Conservation (phyloP, 805 yeast species). For the Candida koratica region DNA sequence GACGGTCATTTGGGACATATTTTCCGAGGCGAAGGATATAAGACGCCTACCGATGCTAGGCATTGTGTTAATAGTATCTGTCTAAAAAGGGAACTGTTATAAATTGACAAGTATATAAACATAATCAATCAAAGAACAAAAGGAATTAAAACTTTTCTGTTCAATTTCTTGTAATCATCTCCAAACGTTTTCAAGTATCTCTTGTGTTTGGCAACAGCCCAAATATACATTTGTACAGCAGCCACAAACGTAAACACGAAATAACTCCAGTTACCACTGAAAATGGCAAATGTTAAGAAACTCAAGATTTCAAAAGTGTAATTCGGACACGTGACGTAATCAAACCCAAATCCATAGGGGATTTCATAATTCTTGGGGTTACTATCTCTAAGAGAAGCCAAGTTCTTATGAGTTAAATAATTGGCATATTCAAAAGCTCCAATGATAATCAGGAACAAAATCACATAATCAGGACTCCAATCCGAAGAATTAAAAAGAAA, state of each 20-base stretch:
- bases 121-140: constrained; percentile 44
- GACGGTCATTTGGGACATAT: constrained; percentile 97
- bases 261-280: constrained; percentile 76
- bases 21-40: constrained; percentile 89
- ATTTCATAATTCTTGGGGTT: constrained; percentile 53
- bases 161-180: constrained; percentile 70
- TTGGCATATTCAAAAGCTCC: constrained; percentile 65
- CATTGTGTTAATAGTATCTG: constrained; percentile 92
- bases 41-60: constrained; percentile 83
- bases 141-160: constrained; percentile 74
- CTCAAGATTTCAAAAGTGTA: constrained; percentile 81
- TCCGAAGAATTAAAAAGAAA: constrained; percentile 45
- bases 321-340: constrained; percentile 84
- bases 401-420: constrained; percentile 62
- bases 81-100: constrained; percentile 50
- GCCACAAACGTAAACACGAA: constrained; percentile 69
- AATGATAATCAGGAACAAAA: constrained; percentile 43
- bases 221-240: constrained; percentile 76
- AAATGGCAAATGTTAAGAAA: constrained; percentile 68
- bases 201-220: constrained; percentile 88
- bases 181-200: constrained; percentile 67
- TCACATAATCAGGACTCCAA: constrained; percentile 26
- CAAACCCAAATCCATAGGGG: constrained; percentile 83
- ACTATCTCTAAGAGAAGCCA: constrained; percentile 54
- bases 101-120: neutral